Percentiles rank a stretch among this genome's conserved stretches.
These are phyloP conservation scores for Melocanna baccifera DNA, from an alignment of 176 grass and related monocot genomes.

Conservation along the genomic window DNA sequence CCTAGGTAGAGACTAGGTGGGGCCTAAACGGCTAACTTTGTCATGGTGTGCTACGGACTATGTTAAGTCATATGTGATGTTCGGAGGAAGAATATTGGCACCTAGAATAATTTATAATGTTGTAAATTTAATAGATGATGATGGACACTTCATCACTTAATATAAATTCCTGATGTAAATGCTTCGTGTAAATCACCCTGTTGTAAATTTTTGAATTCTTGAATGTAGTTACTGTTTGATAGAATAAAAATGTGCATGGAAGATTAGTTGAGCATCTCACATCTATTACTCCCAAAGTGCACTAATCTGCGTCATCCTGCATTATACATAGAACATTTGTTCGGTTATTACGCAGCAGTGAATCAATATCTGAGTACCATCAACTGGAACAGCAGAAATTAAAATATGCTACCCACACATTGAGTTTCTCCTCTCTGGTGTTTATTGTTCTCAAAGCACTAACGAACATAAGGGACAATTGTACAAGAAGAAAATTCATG, in stretches of 20 bases:
- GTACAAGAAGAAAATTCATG: conserved; percentile 22
- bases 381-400: conserved; percentile 23
- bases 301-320: conserved; percentile 95
- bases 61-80: too few relatives aligned
- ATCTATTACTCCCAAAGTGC: conserved; percentile 88
- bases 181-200: too few relatives aligned
- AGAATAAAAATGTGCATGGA: conserved; percentile 26
- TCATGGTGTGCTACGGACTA: too few relatives aligned
- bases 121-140: too few relatives aligned
- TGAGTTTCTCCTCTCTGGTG: conserved; percentile 77
- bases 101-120: too few relatives aligned
- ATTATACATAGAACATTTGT: conserved; percentile 37
- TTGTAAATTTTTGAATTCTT: too few relatives aligned
- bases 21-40: too few relatives aligned
- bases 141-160: too few relatives aligned
- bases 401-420: conserved; percentile 96
- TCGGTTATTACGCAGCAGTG: background rate
- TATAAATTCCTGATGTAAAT: too few relatives aligned
- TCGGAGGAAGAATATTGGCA: too few relatives aligned
- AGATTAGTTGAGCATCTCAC: conserved; percentile 55
- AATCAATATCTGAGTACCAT: too few relatives aligned
- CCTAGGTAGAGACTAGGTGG: too few relatives aligned
- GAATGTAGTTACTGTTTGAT: background rate
- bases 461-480: conserved; percentile 16
- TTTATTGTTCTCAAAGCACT: conserved; percentile 93